phyloP scores from a whole-genome alignment of 78 protist genomes.

The Andalucia godoyi region DNA sequence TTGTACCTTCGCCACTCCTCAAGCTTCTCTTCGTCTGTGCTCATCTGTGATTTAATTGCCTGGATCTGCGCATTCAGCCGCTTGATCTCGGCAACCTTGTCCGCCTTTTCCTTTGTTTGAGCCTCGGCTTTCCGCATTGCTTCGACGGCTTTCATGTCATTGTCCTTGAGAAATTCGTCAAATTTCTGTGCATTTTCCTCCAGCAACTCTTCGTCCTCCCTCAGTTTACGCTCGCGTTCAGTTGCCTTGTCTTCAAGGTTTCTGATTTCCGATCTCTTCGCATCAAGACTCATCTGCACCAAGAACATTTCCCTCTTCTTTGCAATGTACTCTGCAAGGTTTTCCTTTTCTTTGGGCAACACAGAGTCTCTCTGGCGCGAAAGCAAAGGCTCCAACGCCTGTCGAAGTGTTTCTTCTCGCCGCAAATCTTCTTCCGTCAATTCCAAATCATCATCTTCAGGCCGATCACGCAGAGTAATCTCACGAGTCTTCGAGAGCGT shows the following conservation, averaged over 20 bases:
- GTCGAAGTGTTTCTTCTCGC: not conserved
- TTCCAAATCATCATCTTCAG: not conserved
- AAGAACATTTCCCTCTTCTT: constrained; percentile 68
- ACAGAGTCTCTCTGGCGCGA: no score
- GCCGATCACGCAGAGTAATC: not conserved
- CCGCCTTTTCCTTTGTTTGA: constrained; percentile 32
- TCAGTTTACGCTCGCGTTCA: constrained; percentile 26
- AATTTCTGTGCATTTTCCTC: constrained; percentile 27
- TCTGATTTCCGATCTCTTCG: constrained; percentile 48
- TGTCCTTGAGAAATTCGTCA: constrained; percentile 36
- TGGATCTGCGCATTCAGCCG: constrained; percentile 27
- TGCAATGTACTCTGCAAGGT: constrained; percentile 31
- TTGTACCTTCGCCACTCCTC: constrained; percentile 36
- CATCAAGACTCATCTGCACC: constrained; percentile 36
- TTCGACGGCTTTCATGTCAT: constrained; percentile 34
- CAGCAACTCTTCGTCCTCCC: constrained; percentile 15
- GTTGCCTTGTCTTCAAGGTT: constrained; percentile 46
- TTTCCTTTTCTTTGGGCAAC: constrained; percentile 29
- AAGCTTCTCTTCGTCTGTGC: constrained; percentile 46
- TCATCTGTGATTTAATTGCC: constrained; percentile 25
- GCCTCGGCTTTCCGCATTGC: constrained; percentile 44
- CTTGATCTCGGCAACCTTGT: constrained; percentile 53
- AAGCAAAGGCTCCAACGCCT: not conserved
- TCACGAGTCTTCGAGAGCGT: not conserved
- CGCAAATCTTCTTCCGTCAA: no score